Evolutionary conservation across 495 filamentous ascomycete species (phyloP).

Genomic region (Sabuloglossum arenarium): DNA sequence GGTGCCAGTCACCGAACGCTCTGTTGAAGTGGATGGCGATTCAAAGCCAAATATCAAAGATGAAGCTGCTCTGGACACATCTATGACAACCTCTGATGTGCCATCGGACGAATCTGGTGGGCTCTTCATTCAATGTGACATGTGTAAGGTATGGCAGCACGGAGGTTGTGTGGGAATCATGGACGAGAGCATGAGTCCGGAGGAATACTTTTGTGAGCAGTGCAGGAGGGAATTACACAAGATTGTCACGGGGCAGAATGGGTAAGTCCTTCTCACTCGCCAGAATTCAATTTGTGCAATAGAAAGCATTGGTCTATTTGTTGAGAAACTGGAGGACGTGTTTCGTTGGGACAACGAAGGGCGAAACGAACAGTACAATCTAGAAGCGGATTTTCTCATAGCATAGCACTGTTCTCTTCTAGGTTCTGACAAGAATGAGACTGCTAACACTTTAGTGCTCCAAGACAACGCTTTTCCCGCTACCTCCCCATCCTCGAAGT

Average conservation of each 20-base stretch:
- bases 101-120: conserved; percentile 73
- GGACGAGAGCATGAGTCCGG: conserved; percentile 74
- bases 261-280: conserved; percentile 36
- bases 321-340: not conserved
- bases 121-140: conserved; percentile 95
- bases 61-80: conserved; percentile 25
- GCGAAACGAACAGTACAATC: not conserved
- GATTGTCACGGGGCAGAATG: conserved; percentile 56
- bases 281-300: not conserved
- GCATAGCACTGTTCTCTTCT: not conserved
- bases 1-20: conserved; percentile 24
- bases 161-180: conserved; percentile 95
- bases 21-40: conserved; percentile 3
- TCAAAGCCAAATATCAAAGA: conserved; percentile 25
- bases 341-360: not conserved
- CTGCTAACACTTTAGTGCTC: conserved; percentile 14
- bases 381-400: not conserved
- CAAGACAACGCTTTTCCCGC: conserved; percentile 41
- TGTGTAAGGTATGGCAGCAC: conserved; percentile 97
- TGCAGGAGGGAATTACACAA: conserved; percentile 84
- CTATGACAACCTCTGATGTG: conserved; percentile 37
- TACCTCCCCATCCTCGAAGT: conserved; percentile 42
- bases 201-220: conserved; percentile 94
- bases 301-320: not conserved
- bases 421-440: not conserved